Percentiles rank a stretch among this genome's conserved stretches.
Conservation (phyloP, 2,329 filamentous ascomycete genomes). For the Catunica adiposa region DNA sequence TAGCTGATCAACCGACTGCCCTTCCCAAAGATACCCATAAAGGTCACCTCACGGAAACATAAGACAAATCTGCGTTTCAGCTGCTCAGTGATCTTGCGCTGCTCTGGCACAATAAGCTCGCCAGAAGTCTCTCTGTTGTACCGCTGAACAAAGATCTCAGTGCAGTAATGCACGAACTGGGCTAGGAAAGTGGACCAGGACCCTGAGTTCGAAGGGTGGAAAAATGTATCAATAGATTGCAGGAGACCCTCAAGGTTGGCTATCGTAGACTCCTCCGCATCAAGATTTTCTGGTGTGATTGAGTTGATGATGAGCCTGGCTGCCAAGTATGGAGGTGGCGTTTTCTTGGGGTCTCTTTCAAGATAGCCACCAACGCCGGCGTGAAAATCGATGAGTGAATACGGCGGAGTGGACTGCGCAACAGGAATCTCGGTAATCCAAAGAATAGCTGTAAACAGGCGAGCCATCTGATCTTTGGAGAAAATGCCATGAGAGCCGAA, state of each 20-base stretch:
- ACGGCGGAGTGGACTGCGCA: slow-evolving; percentile 85
- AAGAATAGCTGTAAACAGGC: slow-evolving; percentile 83
- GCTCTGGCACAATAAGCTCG: slow-evolving; percentile 71
- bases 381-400: slow-evolving; percentile 68
- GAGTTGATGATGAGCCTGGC: slow-evolving; percentile 89
- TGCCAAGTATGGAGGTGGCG: slow-evolving; percentile 81
- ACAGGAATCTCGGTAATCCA: slow-evolving; percentile 89
- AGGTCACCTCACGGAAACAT: slow-evolving; percentile 78
- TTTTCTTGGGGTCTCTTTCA: slow-evolving; percentile 84
- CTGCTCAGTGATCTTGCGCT: slow-evolving; percentile 62
- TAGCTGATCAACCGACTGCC: slow-evolving; percentile 82
- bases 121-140: slow-evolving; percentile 93
- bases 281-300: slow-evolving; percentile 66
- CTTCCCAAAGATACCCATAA: slow-evolving; percentile 97
- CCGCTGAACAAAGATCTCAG: slow-evolving; percentile 90
- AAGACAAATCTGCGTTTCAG: slow-evolving; percentile 80
- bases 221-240: slow-evolving; percentile 93
- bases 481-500: slow-evolving; percentile 85
- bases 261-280: slow-evolving; percentile 62
- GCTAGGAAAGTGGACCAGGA: slow-evolving; percentile 79
- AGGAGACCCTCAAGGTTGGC: slow-evolving; percentile 78
- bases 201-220: slow-evolving; percentile 93
- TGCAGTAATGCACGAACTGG: slow-evolving; percentile 79
- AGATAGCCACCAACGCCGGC: slow-evolving; percentile 72
- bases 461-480: slow-evolving; percentile 74